phyloP scores from a whole-genome alignment of 192 early-diverging fungal genomes.

The Entomortierella beljakovae region DNA sequence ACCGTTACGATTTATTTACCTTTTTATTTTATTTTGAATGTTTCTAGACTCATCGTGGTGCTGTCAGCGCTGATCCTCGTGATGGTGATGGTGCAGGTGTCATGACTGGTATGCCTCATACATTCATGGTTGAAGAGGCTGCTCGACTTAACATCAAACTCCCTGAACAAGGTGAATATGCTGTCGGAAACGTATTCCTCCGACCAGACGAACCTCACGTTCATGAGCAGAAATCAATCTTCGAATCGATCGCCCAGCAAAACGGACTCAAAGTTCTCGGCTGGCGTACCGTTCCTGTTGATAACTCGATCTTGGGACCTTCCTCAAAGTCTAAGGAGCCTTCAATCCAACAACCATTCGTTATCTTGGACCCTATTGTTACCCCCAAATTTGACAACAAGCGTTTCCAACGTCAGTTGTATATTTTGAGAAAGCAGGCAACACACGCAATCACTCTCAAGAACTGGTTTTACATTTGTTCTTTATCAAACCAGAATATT shows the following conservation, averaged over 20 bases:
- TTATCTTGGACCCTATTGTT: constrained; percentile 67
- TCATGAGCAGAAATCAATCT: constrained; percentile 76
- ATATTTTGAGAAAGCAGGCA: constrained; percentile 90
- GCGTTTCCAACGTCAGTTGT: constrained; percentile 88
- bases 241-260: constrained; percentile 83
- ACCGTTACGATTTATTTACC: constrained; percentile 1
- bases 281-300: constrained; percentile 91
- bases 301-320: constrained; percentile 91
- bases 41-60: constrained; percentile 89
- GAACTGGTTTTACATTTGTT: constrained; percentile 98
- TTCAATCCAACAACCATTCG: constrained; percentile 91
- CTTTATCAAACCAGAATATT: constrained; percentile 92
- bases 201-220: constrained; percentile 73
- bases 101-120: constrained; percentile 95
- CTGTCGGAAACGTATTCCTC: constrained; percentile 97
- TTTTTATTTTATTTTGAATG: constrained; percentile 1
- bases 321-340: constrained; percentile 91
- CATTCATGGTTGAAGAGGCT: constrained; percentile 79
- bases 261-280: constrained; percentile 83
- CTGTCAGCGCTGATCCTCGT: constrained; percentile 90
- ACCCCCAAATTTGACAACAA: constrained; percentile 59
- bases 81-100: constrained; percentile 99
- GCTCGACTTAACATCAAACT: constrained; percentile 69
- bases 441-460: constrained; percentile 86
- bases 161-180: constrained; percentile 87